Base-by-base conservation (phyloP, 176 grass and related monocot genomes). In the Carex scoparia region DNA sequence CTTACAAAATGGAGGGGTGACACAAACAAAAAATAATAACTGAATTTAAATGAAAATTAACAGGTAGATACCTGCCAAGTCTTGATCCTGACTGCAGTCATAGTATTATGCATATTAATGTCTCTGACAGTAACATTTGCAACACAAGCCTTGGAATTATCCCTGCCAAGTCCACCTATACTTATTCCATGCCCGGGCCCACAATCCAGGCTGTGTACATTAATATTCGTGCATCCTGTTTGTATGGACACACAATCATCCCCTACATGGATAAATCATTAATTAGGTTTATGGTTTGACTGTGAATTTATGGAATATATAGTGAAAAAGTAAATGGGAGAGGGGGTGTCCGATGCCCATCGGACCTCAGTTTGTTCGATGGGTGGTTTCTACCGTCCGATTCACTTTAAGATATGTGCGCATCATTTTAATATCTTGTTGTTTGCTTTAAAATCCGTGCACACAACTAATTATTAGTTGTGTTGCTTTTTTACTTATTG, bases 111-210 rank as follows among this genome's bases (percentile, higher is more conserved):
- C 90, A 96, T 94, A 63, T 92, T 95, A 66, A 94, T 83, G 72
- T 96, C 93, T 86, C 97, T 87, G 54, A 99, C 88, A 48, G 97
- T 99, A 85, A 99, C 86, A 91, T 99, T 96, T 14, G 97, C 94
- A 76, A 99, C 97, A 74, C 97, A 99, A 81, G 97, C 91, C 89
- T 99, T 99, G 85, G 91, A 94, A 79, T 94, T 99, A 87, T 96
- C 93, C 83, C 87, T 87, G 61, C 97, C 97, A 85, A 99, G 87
- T 78, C 97, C 96, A 13, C 96, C 97, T 86, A 99, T 99, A 83
- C 97, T 99, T 79, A 99, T 99, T 79, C 93, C 93, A 83, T 99
- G 96, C 12, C 96, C 96, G 71, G 96, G 96, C 84, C 96, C 96
- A 92, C 96, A 99, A 68, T 94, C 91, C 86, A 95, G 91, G 40